Evolutionary conservation across 192 early-diverging fungal species (phyloP), one percentile per base, ranked within the genome.

Genomic region (Coemansia erecta): DNA sequence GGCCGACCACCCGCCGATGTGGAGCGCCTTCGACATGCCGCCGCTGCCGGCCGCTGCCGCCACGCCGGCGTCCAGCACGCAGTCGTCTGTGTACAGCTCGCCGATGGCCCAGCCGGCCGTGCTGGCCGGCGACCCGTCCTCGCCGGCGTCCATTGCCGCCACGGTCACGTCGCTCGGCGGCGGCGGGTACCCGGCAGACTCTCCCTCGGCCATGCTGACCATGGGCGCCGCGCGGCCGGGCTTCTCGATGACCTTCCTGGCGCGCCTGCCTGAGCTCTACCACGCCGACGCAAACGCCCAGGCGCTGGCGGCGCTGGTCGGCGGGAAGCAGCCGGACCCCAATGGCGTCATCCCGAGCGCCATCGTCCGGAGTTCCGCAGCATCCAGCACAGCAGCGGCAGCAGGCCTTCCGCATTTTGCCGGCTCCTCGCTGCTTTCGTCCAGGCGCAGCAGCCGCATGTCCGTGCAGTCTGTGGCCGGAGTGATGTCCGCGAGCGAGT

Each of bases 171-270:
- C 5, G 2, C 0, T 21, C 5, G 8, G 10, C 10, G 10, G 10
- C 10, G 10, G 35, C 10, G 8, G 3, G 35, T 9, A 37, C 35
- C 35, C 35, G 1, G 6, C 3, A 1, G 35, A 37, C 35, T 37
- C 35, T 2, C 1, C 22, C 0, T 48, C 46, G 46, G n/a, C n/a
- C n/a, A 23, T 48, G 21, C 10, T 24, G 8, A 21, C 46, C 3
- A 23, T 21, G 7, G 46, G 46, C 0, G 4, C 19, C 2, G 46
- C 46, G 2, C 28, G 58, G 24, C 44, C 53, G 19, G 55, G 70
- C 44, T 78, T 72, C 41, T 78, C 75, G 22, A 26, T 61, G 8
- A 58, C 69, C 0, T 78, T 78, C 43, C 44, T 78, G 18, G 23
- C 44, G 5, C 33, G 59, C 8, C 37, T 68, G 33, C 69, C 65